A percentile compares a stretch with the other conserved stretches of the same genome.
phyloP scores from a whole-genome alignment of 2,329 filamentous ascomycete genomes.

The Pestalotiopsis fici region DNA sequence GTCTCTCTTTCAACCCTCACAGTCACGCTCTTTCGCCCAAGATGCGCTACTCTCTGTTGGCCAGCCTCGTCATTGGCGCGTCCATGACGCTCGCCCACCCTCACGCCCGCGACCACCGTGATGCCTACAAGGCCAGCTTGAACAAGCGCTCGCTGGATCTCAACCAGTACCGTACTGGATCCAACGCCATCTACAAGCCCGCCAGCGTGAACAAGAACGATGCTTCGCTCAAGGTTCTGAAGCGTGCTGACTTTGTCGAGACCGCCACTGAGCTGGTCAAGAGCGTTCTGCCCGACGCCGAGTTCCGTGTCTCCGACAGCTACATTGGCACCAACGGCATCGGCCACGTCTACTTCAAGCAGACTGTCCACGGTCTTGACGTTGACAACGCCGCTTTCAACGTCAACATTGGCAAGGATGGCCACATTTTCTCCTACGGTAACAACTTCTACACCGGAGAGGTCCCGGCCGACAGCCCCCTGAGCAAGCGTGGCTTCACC shows the following conservation, averaged over 20 bases:
- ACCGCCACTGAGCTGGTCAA: slow-evolving; percentile 46
- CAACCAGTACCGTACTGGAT: slow-evolving; percentile 30
- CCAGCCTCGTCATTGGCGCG: slow-evolving; percentile 31
- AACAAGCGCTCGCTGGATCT: slow-evolving; percentile 33
- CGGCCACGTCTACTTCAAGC: slow-evolving; percentile 60
- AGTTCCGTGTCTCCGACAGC: slow-evolving; percentile 54
- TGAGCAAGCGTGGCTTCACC: slow-evolving; percentile 40
- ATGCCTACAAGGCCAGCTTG: slow-evolving; percentile 23
- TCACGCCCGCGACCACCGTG: slow-evolving; percentile 16
- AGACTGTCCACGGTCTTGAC: slow-evolving; percentile 58
- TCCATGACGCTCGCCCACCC: slow-evolving; percentile 28
- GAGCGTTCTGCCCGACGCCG: slow-evolving; percentile 31
- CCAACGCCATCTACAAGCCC: slow-evolving; percentile 30
- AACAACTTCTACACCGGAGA: slow-evolving; percentile 46
- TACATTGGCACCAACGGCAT: slow-evolving; percentile 58
- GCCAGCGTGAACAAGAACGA: slow-evolving; percentile 22
- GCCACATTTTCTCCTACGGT: slow-evolving; percentile 58
- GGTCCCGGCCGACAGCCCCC: slow-evolving; percentile 38
- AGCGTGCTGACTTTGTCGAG: slow-evolving; percentile 39
- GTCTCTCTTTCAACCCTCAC: slow-evolving; percentile 10
- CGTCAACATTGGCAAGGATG: slow-evolving; percentile 55
- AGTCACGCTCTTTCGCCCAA: slow-evolving; percentile 21
- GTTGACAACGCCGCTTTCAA: slow-evolving; percentile 64
- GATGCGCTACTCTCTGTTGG: slow-evolving; percentile 30
- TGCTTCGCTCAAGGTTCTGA: slow-evolving; percentile 24